phyloP scores from a whole-genome alignment of 139 green algal genomes.

The Chlorella sorokiniana region DNA sequence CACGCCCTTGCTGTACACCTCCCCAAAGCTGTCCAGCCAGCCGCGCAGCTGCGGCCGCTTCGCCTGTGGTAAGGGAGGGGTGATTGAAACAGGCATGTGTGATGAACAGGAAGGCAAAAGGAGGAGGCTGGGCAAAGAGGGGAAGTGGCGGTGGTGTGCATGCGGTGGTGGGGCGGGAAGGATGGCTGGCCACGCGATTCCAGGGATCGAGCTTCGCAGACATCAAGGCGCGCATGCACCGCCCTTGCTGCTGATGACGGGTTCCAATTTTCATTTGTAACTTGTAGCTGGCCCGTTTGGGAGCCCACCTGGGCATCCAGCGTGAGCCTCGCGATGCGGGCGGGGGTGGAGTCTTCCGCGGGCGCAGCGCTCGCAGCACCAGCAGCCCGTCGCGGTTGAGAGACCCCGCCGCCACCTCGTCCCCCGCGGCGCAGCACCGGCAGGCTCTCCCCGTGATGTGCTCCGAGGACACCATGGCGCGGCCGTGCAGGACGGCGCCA shows the following conservation, averaged over 20 bases:
- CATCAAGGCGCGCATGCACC: background rate
- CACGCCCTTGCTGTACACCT: constrained; percentile 72
- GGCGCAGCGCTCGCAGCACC: constrained; percentile 60
- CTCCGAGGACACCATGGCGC: constrained; percentile 65
- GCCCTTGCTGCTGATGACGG: background rate
- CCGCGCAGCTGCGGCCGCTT: constrained; percentile 62
- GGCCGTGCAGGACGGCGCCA: constrained; percentile 72
- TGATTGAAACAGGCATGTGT: background rate
- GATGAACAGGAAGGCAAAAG: too few relatives aligned
- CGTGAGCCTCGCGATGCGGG: constrained; percentile 78
- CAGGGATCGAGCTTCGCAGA: too few relatives aligned
- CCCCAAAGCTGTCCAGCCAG: constrained; percentile 70
- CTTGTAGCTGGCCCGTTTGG: too few relatives aligned
- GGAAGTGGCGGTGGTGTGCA: too few relatives aligned
- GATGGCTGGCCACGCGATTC: too few relatives aligned
- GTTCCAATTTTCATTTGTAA: background rate
- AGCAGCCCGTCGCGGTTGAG: constrained; percentile 73
- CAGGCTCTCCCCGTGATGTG: constrained; percentile 74
- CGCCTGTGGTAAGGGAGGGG: constrained; percentile 39
- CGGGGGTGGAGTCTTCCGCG: constrained; percentile 76
- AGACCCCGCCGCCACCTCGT: constrained; percentile 36
- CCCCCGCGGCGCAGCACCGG: constrained; percentile 28
- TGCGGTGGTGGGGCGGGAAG: too few relatives aligned
- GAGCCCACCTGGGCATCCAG: constrained; percentile 65
- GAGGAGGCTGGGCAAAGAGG: too few relatives aligned